Base-by-base conservation (phyloP, 2,329 filamentous ascomycete genomes). In the Cyphellophora attinorum region DNA sequence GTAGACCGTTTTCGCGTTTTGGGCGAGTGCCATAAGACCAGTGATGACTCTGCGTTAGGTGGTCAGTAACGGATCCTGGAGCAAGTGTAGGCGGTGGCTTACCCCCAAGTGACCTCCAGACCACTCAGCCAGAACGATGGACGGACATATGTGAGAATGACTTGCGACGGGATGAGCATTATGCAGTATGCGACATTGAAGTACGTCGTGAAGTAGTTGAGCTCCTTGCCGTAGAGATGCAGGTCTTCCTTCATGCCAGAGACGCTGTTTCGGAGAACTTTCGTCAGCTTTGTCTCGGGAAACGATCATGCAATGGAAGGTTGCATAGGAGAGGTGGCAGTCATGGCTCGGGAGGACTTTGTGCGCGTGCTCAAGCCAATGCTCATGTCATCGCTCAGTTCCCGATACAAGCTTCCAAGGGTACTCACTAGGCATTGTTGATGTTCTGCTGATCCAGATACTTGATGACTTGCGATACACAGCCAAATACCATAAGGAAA, bases 151-250 rank as follows among this genome's bases (percentile, higher is more conserved):
- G 59, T 59, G 37, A 62, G 42, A 35, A 62, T 57, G 23, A 62
- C 45, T 44, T 62, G 57, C 0, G 56, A 57, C 2, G 60, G 59
- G 11, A 60, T 59, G 8, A 62, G 48, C 50, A 58, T 59, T 8
- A 61, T 41, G 33, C 55, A 57, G 39, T 62, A 62, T 2, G 54
- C 55, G 12, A 56, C 52, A 35, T 59, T 62, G 38, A 60, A 59
- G 23, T 53, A 56, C 3, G 59, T 61, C 2, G 57, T 60, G 43
- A 61, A 60, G 40, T 36, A 63, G 27, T 71, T 72, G 31, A 70
- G 52, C 35, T 74, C 57, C 41, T 72, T 72, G 1, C 61, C 59
- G 27, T 62, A 58, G 15, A 73, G 52, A 1, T 52, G 41, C 1
- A 72, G 54, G 33, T 71, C 67, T 43, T 68, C 61, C 45, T 68